Percentiles rank a stretch among this genome's conserved stretches.
These are phyloP conservation scores for Yamadazyma mexicana DNA, from an alignment of 1,139 yeast genomes.

Conservation along the genomic window DNA sequence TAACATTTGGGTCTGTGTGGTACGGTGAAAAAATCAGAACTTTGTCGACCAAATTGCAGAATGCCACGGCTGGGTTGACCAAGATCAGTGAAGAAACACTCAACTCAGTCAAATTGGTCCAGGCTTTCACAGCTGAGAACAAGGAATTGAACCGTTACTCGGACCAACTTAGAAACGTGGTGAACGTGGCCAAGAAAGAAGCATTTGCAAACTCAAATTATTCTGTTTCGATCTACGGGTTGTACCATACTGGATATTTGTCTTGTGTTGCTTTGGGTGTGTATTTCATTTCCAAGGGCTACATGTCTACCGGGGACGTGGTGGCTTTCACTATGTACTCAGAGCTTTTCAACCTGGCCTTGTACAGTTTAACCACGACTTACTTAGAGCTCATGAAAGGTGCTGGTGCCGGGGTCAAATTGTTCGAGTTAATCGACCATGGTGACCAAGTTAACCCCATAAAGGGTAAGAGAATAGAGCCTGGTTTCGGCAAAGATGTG, in stretches of 20 bases:
- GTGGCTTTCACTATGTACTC: slow-evolving; percentile 52
- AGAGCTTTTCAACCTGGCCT: slow-evolving; percentile 50
- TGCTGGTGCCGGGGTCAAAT: slow-evolving; percentile 52
- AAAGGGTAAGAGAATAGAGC: slow-evolving; percentile 41
- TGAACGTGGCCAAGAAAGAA: slow-evolving; percentile 44
- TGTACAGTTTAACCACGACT: slow-evolving; percentile 50
- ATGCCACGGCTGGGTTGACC: slow-evolving; percentile 49
- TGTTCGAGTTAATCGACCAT: slow-evolving; percentile 47
- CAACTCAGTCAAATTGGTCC: slow-evolving; percentile 44
- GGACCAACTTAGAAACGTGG: slow-evolving; percentile 41
- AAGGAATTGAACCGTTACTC: slow-evolving; percentile 44
- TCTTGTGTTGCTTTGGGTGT: slow-evolving; percentile 49
- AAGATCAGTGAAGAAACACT: slow-evolving; percentile 49
- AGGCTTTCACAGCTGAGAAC: slow-evolving; percentile 48
- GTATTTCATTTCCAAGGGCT: slow-evolving; percentile 42
- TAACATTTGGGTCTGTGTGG: slow-evolving; percentile 50
- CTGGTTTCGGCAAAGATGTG: slow-evolving; percentile 51
- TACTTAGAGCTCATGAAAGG: slow-evolving; percentile 60
- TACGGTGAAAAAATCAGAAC: slow-evolving; percentile 50
- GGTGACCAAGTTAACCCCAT: slow-evolving; percentile 46
- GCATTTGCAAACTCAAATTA: slow-evolving; percentile 51
- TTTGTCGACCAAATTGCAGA: slow-evolving; percentile 44
- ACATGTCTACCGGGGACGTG: slow-evolving; percentile 48
- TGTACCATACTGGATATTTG: slow-evolving; percentile 47
- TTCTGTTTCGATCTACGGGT: slow-evolving; percentile 44